phyloP scores from a whole-genome alignment of 2,329 filamentous ascomycete species.

The Exophiala dermatitidis region DNA sequence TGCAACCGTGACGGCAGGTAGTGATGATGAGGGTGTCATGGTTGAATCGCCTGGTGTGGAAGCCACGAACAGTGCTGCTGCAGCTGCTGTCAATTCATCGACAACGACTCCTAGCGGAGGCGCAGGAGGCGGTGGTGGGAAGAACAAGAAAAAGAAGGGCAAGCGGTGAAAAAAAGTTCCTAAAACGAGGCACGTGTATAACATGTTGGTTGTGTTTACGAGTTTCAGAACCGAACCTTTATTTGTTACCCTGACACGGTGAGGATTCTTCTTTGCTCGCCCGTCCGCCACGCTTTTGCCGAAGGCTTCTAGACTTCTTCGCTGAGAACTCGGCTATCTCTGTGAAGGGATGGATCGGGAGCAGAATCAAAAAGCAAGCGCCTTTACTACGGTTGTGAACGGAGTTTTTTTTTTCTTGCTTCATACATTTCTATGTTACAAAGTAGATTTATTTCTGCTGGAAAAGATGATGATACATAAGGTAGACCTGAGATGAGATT shows the following conservation, averaged over 20 bases:
- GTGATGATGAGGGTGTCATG: conserved; percentile 69
- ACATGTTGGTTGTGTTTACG: neutral
- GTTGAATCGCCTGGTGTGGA: conserved; percentile 48
- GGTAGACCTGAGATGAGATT: too few relatives aligned
- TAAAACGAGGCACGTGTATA: conserved; percentile 8
- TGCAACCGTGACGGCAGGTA: conserved; percentile 31
- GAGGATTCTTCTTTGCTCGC: too few relatives aligned
- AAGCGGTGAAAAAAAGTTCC: conserved; percentile 37
- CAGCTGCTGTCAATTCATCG: conserved; percentile 32
- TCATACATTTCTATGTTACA: too few relatives aligned
- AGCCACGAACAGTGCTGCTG: conserved; percentile 27
- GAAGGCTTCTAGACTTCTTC: too few relatives aligned
- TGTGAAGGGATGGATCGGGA: too few relatives aligned
- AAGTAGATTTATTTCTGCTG: too few relatives aligned
- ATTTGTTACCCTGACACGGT: too few relatives aligned
- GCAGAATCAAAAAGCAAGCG: too few relatives aligned
- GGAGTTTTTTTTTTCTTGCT: neutral
- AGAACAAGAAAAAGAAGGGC: conserved; percentile 42
- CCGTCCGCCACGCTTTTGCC: too few relatives aligned
- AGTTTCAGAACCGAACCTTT: too few relatives aligned
- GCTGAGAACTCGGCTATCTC: too few relatives aligned
- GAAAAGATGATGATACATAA: conserved; percentile 4
- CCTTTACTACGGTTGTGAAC: too few relatives aligned
- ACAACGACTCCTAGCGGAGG: conserved; percentile 12
- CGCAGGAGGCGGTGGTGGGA: conserved; percentile 29